Conservation (phyloP, 2,329 filamentous ascomycete species). For the Cladosporium sphaerospermum region DNA sequence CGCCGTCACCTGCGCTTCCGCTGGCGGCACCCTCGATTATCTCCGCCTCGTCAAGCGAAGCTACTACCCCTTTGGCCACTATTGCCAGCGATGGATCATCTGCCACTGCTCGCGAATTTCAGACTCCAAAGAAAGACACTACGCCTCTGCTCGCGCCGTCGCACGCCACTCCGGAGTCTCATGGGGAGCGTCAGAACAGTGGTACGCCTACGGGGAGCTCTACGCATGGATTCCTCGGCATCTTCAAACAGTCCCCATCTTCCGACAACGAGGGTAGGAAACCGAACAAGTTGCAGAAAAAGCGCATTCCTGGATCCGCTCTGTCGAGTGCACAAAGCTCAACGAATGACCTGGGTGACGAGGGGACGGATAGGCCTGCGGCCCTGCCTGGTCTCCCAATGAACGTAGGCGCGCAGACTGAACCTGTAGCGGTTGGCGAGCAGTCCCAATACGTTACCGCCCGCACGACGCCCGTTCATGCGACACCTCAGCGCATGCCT, state of each 20-base stretch:
- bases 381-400: conserved; percentile 3
- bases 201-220: conserved; percentile 24
- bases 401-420: neutral
- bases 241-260: conserved; percentile 65
- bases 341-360: conserved; percentile 54
- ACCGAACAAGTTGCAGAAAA: conserved; percentile 90
- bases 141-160: conserved; percentile 32
- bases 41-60: conserved; percentile 35
- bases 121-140: conserved; percentile 29
- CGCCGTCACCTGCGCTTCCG: conserved; percentile 25
- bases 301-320: conserved; percentile 66
- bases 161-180: conserved; percentile 12
- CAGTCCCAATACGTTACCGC: conserved; percentile 40
- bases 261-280: conserved; percentile 51
- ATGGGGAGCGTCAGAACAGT: conserved; percentile 16
- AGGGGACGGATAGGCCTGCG: conserved; percentile 17
- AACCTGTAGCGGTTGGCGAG: conserved; percentile 17
- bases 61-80: conserved; percentile 29
- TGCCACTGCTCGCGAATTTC: conserved; percentile 23
- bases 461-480: conserved; percentile 53
- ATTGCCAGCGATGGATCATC: conserved; percentile 26
- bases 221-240: conserved; percentile 47
- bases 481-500: conserved; percentile 72
- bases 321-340: conserved; percentile 91
- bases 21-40: conserved; percentile 33